A percentile compares a stretch with the other conserved stretches of the same genome.
Evolutionary conservation across 768 basidiomycete species (phyloP).

Genomic region (Termitomyces eurrhizus): DNA sequence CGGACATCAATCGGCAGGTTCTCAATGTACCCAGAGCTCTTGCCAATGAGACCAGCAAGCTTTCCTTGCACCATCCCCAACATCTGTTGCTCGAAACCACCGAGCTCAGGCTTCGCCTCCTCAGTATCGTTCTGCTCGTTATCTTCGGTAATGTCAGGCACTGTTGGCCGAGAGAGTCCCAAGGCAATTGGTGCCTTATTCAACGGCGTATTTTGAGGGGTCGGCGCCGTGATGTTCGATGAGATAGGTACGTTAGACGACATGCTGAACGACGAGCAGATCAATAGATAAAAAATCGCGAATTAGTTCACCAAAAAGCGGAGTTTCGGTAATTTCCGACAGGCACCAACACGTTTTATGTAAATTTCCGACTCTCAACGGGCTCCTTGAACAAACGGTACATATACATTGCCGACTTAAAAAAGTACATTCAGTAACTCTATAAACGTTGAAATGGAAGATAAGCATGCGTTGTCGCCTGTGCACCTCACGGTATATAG

Average conservation of each 20-base stretch:
- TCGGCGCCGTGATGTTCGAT: slow-evolving; percentile 75
- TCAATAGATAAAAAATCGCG: slow-evolving; percentile 19
- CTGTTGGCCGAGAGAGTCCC: slow-evolving; percentile 82
- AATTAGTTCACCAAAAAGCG: slow-evolving; percentile 8
- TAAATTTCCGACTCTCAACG: neutral
- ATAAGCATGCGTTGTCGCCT: neutral
- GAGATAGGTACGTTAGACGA: slow-evolving; percentile 67
- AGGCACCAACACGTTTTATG: neutral
- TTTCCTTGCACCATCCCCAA: slow-evolving; percentile 85
- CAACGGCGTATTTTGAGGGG: slow-evolving; percentile 90
- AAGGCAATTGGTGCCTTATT: slow-evolving; percentile 74
- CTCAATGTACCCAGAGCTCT: slow-evolving; percentile 95
- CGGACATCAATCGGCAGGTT: slow-evolving; percentile 77
- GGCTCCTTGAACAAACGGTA: neutral
- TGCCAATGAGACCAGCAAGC: slow-evolving; percentile 81
- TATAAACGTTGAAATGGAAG: neutral
- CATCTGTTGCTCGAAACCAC: slow-evolving; percentile 57
- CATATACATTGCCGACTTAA: neutral
- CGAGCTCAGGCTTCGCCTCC: slow-evolving; percentile 36
- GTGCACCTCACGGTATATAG: neutral
- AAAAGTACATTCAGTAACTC: neutral
- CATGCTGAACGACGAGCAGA: slow-evolving; percentile 37
- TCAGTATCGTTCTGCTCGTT: slow-evolving; percentile 62
- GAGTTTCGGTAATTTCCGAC: slow-evolving; percentile 18
- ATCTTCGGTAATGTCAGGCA: slow-evolving; percentile 84